Evolutionary conservation across 2,329 filamentous ascomycete species (phyloP).

Genomic region (Ascochyta koolunga): DNA sequence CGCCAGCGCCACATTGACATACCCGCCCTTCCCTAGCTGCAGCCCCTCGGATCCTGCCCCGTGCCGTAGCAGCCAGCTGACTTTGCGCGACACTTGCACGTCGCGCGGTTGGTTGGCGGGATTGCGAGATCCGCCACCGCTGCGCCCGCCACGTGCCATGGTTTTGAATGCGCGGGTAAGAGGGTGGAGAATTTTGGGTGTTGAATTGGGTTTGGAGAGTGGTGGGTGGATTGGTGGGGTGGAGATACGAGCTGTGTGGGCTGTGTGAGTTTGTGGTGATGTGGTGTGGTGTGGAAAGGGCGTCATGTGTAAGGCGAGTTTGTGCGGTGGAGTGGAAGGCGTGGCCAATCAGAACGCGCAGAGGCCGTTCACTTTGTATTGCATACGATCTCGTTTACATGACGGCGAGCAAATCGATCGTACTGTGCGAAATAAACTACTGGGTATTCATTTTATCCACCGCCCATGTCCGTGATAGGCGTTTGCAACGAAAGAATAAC

Average conservation of each 20-base stretch:
- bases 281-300: constrained; percentile 5
- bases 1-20: constrained; percentile 64
- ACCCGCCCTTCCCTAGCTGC: constrained; percentile 64
- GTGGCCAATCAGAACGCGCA: constrained; percentile 1
- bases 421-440: too few relatives aligned
- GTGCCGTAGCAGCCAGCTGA: constrained; percentile 66
- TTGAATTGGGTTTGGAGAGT: background rate
- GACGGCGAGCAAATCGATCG: background rate
- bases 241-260: too few relatives aligned
- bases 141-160: constrained; percentile 39
- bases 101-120: constrained; percentile 49
- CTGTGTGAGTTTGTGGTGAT: constrained; percentile 1
- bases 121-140: constrained; percentile 45
- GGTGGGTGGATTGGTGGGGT: background rate
- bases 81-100: constrained; percentile 55
- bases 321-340: background rate
- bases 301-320: background rate
- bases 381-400: too few relatives aligned
- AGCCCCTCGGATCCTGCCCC: constrained; percentile 66
- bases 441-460: constrained; percentile 14
- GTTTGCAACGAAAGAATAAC: constrained; percentile 9
- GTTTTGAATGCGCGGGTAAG: constrained; percentile 19
- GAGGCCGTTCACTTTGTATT: background rate
- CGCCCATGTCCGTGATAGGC: background rate
- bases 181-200: constrained; percentile 27